Conservation (phyloP, 345 rosid genomes). For the Eucalyptus regnans region DNA sequence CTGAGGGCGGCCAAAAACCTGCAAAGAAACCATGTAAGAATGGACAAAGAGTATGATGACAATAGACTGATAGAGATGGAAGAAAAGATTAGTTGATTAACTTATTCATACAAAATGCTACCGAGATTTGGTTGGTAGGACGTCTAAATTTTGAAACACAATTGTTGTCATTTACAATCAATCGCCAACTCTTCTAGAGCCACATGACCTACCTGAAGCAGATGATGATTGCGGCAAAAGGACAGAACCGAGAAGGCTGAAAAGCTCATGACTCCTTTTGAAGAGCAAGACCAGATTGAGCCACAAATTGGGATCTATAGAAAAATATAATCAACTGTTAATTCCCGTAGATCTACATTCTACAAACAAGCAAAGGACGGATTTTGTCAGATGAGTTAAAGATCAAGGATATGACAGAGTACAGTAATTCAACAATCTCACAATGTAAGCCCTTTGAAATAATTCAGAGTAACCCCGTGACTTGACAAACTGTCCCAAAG, state of each 20-base stretch:
- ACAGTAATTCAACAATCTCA: conserved; percentile 9
- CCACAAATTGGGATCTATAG: conserved; percentile 74
- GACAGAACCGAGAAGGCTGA: conserved; percentile 81
- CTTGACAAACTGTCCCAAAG: conserved; percentile 55
- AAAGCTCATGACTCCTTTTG: conserved; percentile 62
- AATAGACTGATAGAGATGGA: not conserved
- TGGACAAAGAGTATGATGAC: not conserved
- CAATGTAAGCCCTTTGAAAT: conserved; percentile 83
- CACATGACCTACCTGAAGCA: conserved; percentile 51
- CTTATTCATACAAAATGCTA: not conserved
- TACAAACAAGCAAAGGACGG: not conserved
- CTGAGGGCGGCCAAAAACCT: conserved; percentile 85
- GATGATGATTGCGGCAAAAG: conserved; percentile 74
- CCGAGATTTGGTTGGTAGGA: not conserved
- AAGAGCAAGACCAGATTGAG: conserved; percentile 83
- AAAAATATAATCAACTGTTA: not conserved
- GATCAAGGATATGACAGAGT: not conserved
- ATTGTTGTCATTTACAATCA: not conserved
- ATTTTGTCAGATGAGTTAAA: not conserved
- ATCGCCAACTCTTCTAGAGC: not conserved
- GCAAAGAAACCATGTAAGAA: not conserved
- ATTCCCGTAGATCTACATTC: not conserved
- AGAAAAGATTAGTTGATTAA: not conserved
- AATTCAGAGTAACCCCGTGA: conserved; percentile 64
- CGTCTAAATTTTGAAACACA: not conserved